Conservation (phyloP, 352 stramenopile genomes). For the Globisporangium carolinianum region DNA sequence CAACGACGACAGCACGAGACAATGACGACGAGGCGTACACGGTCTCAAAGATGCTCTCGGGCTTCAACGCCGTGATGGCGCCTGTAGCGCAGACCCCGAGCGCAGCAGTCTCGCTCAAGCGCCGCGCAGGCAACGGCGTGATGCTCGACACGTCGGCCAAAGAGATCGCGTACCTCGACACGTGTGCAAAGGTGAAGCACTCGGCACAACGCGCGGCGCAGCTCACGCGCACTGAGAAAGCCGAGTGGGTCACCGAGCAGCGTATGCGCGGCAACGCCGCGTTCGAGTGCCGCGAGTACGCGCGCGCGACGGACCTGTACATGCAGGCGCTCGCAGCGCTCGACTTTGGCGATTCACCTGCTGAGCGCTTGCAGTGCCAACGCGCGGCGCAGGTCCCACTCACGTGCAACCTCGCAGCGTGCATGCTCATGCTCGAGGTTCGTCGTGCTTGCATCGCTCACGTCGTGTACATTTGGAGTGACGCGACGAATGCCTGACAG, state of each 20-base stretch:
- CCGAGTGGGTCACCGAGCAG: constrained; percentile 37
- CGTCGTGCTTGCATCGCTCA: background rate
- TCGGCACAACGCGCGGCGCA: constrained; percentile 44
- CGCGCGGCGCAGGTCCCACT: constrained; percentile 53
- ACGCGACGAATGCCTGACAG: too few species aligned
- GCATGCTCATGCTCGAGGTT: constrained; percentile 67
- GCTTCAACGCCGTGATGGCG: constrained; percentile 75
- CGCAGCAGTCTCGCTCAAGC: constrained; percentile 55
- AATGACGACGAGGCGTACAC: constrained; percentile 45
- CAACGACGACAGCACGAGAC: background rate
- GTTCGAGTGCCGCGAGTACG: constrained; percentile 37
- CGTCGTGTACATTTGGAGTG: too few species aligned
- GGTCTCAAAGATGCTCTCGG: constrained; percentile 79
- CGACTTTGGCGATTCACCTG: constrained; percentile 37
- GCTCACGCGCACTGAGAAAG: constrained; percentile 28
- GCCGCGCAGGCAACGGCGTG: constrained; percentile 68
- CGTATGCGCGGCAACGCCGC: constrained; percentile 40
- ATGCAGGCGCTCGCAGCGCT: constrained; percentile 62
- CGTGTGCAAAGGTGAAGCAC: constrained; percentile 68
- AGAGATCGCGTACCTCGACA: constrained; percentile 74
- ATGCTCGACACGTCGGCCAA: constrained; percentile 71
- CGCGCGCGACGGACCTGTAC: constrained; percentile 54
- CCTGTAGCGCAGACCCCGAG: constrained; percentile 40
- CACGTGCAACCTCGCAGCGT: constrained; percentile 74
- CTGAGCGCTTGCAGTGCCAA: constrained; percentile 37